Evolutionary conservation across 352 stramenopile species (phyloP).

Genomic region (Phytophthora aleatoria): DNA sequence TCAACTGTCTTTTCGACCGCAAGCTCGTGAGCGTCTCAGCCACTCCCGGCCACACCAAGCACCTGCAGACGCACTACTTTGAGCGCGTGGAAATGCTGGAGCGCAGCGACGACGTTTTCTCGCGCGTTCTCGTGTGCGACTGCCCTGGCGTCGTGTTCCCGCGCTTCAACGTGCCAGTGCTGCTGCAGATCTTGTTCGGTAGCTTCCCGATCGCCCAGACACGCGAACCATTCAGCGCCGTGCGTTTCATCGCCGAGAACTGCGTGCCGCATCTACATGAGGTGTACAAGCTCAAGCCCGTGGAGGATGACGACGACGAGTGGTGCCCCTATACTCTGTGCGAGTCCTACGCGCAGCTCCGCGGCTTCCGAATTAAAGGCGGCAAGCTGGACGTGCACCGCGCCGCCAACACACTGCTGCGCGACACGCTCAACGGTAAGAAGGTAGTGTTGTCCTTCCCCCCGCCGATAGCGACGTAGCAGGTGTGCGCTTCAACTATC

Average conservation of each 20-base stretch:
- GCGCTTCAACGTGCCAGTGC: slow-evolving; percentile 65
- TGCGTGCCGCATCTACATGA: slow-evolving; percentile 70
- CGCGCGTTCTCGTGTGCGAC: slow-evolving; percentile 71
- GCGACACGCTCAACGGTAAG: slow-evolving; percentile 80
- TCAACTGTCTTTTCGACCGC: slow-evolving; percentile 87
- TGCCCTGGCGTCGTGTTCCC: slow-evolving; percentile 86
- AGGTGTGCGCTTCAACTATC: not conserved
- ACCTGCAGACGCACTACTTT: slow-evolving; percentile 84
- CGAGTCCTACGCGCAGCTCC: slow-evolving; percentile 74
- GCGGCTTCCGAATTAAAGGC: slow-evolving; percentile 75
- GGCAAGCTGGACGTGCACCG: slow-evolving; percentile 80
- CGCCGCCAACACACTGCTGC: slow-evolving; percentile 71
- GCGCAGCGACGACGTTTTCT: slow-evolving; percentile 25
- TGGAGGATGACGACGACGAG: slow-evolving; percentile 73
- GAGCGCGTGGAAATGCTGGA: slow-evolving; percentile 59
- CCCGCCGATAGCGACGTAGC: slow-evolving; percentile 29
- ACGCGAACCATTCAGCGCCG: slow-evolving; percentile 83
- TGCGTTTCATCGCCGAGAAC: slow-evolving; percentile 88
- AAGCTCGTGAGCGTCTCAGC: slow-evolving; percentile 84
- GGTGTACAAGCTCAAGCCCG: slow-evolving; percentile 79
- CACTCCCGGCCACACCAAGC: slow-evolving; percentile 82
- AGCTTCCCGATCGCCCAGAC: slow-evolving; percentile 88
- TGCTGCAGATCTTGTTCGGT: slow-evolving; percentile 82
- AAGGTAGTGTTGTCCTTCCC: slow-evolving; percentile 85
- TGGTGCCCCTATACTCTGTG: slow-evolving; percentile 83